Conservation (phyloP, 805 yeast species). For the Yarrowia phangngaensis region DNA sequence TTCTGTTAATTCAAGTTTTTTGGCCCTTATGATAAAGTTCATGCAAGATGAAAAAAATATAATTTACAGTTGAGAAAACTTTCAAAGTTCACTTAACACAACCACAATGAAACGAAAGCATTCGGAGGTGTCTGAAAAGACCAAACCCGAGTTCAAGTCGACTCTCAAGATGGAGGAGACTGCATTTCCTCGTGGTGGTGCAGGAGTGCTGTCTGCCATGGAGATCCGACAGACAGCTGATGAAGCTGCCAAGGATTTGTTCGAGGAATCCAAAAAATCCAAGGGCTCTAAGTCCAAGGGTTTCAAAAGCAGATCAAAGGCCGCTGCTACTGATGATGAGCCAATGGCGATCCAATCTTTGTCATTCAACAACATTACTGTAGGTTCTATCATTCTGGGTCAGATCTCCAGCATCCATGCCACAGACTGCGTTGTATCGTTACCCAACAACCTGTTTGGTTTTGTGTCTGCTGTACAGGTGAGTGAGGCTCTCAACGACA, state of each 20-base stretch:
- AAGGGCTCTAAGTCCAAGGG: conserved; percentile 34
- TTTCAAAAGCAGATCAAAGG: conserved; percentile 38
- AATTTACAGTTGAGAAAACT: not conserved
- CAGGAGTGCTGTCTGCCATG: conserved; percentile 68
- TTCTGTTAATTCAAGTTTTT: too few relatives aligned
- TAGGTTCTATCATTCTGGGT: conserved; percentile 75
- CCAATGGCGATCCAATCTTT: conserved; percentile 51
- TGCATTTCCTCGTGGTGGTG: conserved; percentile 94
- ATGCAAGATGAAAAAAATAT: conserved; percentile 23
- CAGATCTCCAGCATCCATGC: conserved; percentile 60
- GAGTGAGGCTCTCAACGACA: conserved; percentile 53
- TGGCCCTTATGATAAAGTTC: conserved; percentile 25
- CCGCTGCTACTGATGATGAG: not conserved
- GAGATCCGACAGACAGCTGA: conserved; percentile 91
- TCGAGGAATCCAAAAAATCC: conserved; percentile 31
- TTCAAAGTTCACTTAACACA: not conserved
- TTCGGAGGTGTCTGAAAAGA: conserved; percentile 22
- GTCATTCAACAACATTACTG: conserved; percentile 56
- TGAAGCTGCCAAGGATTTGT: conserved; percentile 80
- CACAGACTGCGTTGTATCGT: conserved; percentile 61
- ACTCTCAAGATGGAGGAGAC: conserved; percentile 42
- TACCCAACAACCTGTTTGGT: conserved; percentile 80
- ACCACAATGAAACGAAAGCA: conserved; percentile 24
- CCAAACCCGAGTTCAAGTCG: conserved; percentile 27
- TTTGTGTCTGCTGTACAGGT: conserved; percentile 65